Conservation (phyloP, 768 basidiomycete species). For the Termitomyces titanicus region DNA sequence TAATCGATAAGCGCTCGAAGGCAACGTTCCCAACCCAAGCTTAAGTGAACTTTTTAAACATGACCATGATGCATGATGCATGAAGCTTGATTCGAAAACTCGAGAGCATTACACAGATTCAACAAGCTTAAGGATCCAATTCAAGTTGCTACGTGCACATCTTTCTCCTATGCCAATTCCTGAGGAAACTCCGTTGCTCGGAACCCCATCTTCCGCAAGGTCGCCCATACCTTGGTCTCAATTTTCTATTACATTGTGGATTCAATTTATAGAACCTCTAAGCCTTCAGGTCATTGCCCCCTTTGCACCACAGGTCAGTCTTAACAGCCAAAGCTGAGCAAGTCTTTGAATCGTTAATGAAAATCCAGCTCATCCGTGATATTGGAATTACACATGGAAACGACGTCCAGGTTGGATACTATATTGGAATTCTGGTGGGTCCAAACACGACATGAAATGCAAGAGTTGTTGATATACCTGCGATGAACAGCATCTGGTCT, state of each 20-base stretch:
- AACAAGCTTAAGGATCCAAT: background rate
- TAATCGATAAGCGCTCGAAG: too few species aligned
- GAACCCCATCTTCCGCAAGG: constrained; percentile 31
- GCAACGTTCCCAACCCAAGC: too few species aligned
- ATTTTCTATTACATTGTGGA: constrained; percentile 60
- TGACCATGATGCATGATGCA: too few species aligned
- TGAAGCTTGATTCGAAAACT: too few species aligned
- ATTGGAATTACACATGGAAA: constrained; percentile 70
- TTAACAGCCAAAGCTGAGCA: background rate
- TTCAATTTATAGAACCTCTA: constrained; percentile 75
- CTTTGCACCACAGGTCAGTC: constrained; percentile 63
- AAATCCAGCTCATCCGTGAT: constrained; percentile 56
- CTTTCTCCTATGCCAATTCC: constrained; percentile 1
- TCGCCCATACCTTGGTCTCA: constrained; percentile 68
- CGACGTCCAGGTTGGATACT: constrained; percentile 71
- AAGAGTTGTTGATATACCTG: background rate
- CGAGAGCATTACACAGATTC: too few species aligned
- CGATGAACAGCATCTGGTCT: constrained; percentile 60
- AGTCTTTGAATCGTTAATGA: background rate
- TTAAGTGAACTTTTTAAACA: too few species aligned
- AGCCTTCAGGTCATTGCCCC: constrained; percentile 74
- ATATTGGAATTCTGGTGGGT: constrained; percentile 70
- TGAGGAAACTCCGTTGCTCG: constrained; percentile 61
- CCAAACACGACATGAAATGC: background rate
- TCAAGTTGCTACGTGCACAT: background rate